Evolutionary conservation across 164 flowering plant genomes (phyloP), one percentile per base, ranked within the genome.

Genomic region (Magnolia changhungtana): DNA sequence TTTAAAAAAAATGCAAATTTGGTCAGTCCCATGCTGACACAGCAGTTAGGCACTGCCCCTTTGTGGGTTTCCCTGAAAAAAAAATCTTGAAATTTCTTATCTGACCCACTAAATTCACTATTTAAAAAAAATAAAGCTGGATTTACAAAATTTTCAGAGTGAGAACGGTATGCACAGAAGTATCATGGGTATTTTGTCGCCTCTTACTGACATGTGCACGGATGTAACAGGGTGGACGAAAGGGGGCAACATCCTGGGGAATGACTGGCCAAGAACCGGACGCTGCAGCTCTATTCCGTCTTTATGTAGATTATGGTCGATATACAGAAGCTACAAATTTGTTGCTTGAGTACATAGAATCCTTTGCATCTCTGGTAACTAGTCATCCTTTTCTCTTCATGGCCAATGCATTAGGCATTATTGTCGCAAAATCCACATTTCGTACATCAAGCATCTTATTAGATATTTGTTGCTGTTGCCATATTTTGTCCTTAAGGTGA

Each of bases 231-330:
- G 90, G 83, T 75, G 84, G 81, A 78, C 82, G 77, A 75, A 84
- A 69, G 76, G 16, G 61, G 18, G 90, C 85, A 75, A 83, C 80
- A 64, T 77, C 75, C 63, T 88, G 88, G 86, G 97, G 97, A 58
- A 96, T 96, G 99, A 73, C 91, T 74, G 93, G 97, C 51, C 88
- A 80, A 76, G 97, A 92, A 81, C 84, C 96, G 76, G 87, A 83
- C 78, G 90, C 98, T 73, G 97, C 96, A 74, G 86, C 91, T 20
- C 83, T 96, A 77, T 88, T 96, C 70, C 87, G 83, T 10, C 78
- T 96, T 63, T 96, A 92, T 90, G 95, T 94, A 72, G 88, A 90
- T 81, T 89, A 87, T 82, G 90, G 95, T 45, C 93, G 94, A 51
- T 90, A 83, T 86, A 77, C 88, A 52, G 99, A 96, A 82, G 98